phyloP scores from a whole-genome alignment of 2,329 filamentous ascomycete genomes.

The Gnomoniopsis sp. region DNA sequence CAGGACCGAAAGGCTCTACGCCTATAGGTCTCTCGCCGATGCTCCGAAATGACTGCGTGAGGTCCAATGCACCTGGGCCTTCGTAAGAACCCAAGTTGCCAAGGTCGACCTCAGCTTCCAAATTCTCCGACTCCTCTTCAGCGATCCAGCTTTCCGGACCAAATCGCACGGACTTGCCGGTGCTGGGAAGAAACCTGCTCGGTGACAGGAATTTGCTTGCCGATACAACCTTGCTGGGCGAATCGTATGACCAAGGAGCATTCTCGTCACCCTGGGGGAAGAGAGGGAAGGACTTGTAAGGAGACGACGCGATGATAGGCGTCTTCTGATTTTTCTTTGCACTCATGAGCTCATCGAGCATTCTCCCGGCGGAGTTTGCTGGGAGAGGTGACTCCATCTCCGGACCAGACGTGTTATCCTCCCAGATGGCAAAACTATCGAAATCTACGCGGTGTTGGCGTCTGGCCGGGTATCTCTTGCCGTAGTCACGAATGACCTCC shows the following conservation, averaged over 20 bases:
- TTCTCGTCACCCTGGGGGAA: conserved; percentile 34
- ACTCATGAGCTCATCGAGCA: conserved; percentile 18
- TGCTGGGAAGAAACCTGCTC: conserved; percentile 41
- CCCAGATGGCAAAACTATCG: conserved; percentile 16
- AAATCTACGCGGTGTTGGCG: conserved; percentile 2
- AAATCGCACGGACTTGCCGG: conserved; percentile 27
- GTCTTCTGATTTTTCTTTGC: conserved; percentile 18
- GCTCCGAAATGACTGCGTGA: conserved; percentile 17
- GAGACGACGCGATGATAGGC: conserved; percentile 12
- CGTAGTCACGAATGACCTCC: conserved; percentile 16
- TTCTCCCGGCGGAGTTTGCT: conserved; percentile 17
- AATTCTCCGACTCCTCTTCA: not conserved
- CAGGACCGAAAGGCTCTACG: conserved; percentile 13
- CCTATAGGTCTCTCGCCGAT: conserved; percentile 15
- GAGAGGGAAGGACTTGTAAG: conserved; percentile 15
- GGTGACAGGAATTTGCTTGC: conserved; percentile 54
- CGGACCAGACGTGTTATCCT: conserved; percentile 12
- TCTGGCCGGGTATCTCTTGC: conserved; percentile 13
- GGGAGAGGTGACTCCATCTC: conserved; percentile 13
- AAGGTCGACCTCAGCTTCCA: conserved; percentile 8
- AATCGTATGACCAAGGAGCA: conserved; percentile 41
- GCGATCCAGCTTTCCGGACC: conserved; percentile 13
- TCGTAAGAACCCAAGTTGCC: conserved; percentile 10
- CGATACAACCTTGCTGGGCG: conserved; percentile 55
- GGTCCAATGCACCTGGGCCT: conserved; percentile 13